Evolutionary conservation across 495 filamentous ascomycete species (phyloP), one percentile per base, ranked within the genome.

Genomic region (Podospora appendiculata): DNA sequence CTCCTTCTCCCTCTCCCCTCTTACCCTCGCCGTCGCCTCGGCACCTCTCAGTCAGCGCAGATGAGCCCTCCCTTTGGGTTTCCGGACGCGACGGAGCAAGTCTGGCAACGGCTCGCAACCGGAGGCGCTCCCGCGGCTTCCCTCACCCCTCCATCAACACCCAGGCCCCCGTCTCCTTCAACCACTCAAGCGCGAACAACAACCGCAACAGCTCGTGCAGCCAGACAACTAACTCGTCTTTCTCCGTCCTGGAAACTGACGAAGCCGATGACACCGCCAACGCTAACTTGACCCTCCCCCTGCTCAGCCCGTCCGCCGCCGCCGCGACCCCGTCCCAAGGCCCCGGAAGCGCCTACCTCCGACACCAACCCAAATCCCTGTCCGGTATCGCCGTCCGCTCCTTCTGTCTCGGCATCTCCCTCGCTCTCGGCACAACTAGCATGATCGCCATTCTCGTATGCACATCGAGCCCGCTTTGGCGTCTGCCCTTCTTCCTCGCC

Each of bases 401-500:
- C 19, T 77, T 80, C 53, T 60, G 70, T 51, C 72, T 84, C 14
- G 81, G 83, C 25, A 58, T 72, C 38, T 52, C 66, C 39, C 61
- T 80, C 17, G 57, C 74, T 12, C 39, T 77, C 9, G 70, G 78
- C 48, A 8, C 68, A 8, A 51, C 71, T 17, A 34, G 74, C 4
- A 76, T 80, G 13, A 42, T 70, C 39, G 44, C 57, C 63, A 61
- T 73, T 62, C 55, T 75, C 55, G 45, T 64, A 54, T 64, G 52
- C 58, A 62, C 60, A 32, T 43, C 64, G 32, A 61, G 67, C 32
- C 73, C 79, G 0, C 76, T 91, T 55, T 96, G 91, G 90, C 88
- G 93, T 54, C 64, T 86, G 1, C 83, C 89, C 14, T 85, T 89
- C 75, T 95, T 98, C 73, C 58, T 90, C 61, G 70, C 76, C 44